Evolutionary conservation across 352 stramenopile genomes (phyloP).

Genomic region (Globisporangium megalacanthum): DNA sequence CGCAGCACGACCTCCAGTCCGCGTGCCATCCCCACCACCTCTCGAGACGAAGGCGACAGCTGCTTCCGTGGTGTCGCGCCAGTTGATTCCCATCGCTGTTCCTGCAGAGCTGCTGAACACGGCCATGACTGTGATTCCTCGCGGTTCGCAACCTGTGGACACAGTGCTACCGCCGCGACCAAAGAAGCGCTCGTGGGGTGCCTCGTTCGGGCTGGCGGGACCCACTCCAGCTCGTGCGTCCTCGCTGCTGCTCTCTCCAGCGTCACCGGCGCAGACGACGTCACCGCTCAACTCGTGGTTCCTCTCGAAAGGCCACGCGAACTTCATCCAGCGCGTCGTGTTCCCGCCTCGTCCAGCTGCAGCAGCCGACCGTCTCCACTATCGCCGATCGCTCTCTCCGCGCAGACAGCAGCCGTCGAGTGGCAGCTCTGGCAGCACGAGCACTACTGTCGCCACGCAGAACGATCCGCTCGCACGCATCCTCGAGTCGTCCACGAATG

Average conservation of each 20-base stretch:
- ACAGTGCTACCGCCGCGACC: conserved; percentile 1
- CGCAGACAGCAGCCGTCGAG: conserved; percentile 2
- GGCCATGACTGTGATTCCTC: background rate
- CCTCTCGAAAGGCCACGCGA: conserved; percentile 19
- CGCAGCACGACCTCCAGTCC: background rate
- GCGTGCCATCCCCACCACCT: no score
- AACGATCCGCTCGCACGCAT: background rate
- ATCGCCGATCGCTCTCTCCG: conserved; percentile 43
- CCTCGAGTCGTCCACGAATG: background rate
- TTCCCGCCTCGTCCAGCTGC: conserved; percentile 8
- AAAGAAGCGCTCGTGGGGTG: conserved; percentile 7
- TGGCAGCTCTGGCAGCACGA: background rate
- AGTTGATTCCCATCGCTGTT: background rate
- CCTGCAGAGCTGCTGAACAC: background rate
- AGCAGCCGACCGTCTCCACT: conserved; percentile 23
- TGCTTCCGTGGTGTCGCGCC: background rate
- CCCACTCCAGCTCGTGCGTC: background rate
- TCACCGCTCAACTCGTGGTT: conserved; percentile 21
- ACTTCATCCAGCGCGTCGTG: conserved; percentile 18
- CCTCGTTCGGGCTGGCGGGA: conserved; percentile 11
- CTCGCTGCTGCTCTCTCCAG: background rate
- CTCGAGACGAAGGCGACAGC: background rate
- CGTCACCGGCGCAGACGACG: conserved; percentile 1
- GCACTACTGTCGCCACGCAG: background rate
- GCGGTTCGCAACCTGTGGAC: background rate